A percentile compares a stretch with the other conserved stretches of the same genome.
phyloP scores from a whole-genome alignment of 305 asterid genomes.

The Fraxinus nigra region DNA sequence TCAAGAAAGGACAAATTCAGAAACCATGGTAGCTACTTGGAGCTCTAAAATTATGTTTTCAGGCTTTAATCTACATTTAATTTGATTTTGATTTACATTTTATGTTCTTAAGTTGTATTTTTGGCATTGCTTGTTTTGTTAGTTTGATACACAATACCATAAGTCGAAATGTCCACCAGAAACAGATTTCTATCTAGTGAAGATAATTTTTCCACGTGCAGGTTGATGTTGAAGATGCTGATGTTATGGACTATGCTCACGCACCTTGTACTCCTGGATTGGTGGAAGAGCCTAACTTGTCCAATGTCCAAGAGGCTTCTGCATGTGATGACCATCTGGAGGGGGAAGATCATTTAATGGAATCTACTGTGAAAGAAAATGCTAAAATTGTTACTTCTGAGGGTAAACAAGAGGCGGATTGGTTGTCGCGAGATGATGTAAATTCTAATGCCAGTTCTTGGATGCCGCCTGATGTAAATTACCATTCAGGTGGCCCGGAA shows the following conservation, averaged over 20 bases:
- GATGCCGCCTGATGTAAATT: slow-evolving; percentile 41
- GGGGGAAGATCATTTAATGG: slow-evolving; percentile 56
- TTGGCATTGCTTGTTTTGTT: neutral
- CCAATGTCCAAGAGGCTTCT: slow-evolving; percentile 74
- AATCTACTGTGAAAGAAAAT: slow-evolving; percentile 40
- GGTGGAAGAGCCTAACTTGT: slow-evolving; percentile 74
- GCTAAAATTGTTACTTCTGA: slow-evolving; percentile 28
- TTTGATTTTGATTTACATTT: neutral
- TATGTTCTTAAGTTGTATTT: neutral
- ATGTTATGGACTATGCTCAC: slow-evolving; percentile 74
- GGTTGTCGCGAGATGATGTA: slow-evolving; percentile 36
- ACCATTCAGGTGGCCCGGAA: slow-evolving; percentile 37
- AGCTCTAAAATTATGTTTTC: neutral
- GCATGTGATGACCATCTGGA: slow-evolving; percentile 87
- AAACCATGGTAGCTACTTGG: slow-evolving; percentile 45
- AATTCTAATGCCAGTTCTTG: slow-evolving; percentile 35
- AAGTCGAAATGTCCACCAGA: neutral
- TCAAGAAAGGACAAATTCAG: slow-evolving; percentile 47
- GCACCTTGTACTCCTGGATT: slow-evolving; percentile 98
- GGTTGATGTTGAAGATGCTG: slow-evolving; percentile 54
- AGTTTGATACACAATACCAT: neutral
- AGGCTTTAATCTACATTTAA: neutral
- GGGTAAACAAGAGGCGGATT: slow-evolving; percentile 41
- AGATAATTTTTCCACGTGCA: slow-evolving; percentile 25
- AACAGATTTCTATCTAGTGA: neutral